Base-by-base conservation (phyloP, 2,329 filamentous ascomycete species). In the Aspergillus texensis region DNA sequence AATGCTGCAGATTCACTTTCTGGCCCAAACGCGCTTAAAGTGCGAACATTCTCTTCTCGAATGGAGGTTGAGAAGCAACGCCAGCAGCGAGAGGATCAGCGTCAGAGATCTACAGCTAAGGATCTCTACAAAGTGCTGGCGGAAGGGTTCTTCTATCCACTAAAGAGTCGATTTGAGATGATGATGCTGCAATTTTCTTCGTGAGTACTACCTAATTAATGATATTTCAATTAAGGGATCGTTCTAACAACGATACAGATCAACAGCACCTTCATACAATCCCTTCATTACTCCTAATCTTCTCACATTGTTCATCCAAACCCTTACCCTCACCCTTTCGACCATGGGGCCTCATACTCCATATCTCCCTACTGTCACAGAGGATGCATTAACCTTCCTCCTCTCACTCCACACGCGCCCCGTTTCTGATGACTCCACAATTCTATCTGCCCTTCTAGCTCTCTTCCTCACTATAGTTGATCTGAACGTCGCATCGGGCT, bases 1-100 rank as follows among this genome's bases (percentile, higher is more conserved):
- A 83, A 88, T 62, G 92, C 94, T 2, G 94, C 93, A 46, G 93
- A 97, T 73, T 84, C 89, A 26, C 83, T 88, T 8, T 90, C 90
- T 0, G 93, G 94, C 0, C 94, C 95, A 0, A 88, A 93, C 68
- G 86, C 90, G 6, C 86, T 99, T 53, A 98, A 98, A 80, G 86
- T 98, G 26, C 89, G 92, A 32, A 96, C 90, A 2, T 97, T 98
- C 78, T 94, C 90, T 12, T 92, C 91, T 0, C 88, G 91, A 21
- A 88, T 94, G 76, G 83, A 87, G 62, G 84, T 89, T 21, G 85
- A 90, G 71, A 86, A 85, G 61, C 84, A 82, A 58, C 79, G 80
- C 14, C 77, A 80, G 59, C 74, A 79, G 56, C 77, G 75, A 55
- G 74, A 77, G 36, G 71, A 74, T 12, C 74, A 80, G 65, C 82